Evolutionary conservation across 2,329 filamentous ascomycete species (phyloP).

Genomic region (Rachicladosporium sp.): DNA sequence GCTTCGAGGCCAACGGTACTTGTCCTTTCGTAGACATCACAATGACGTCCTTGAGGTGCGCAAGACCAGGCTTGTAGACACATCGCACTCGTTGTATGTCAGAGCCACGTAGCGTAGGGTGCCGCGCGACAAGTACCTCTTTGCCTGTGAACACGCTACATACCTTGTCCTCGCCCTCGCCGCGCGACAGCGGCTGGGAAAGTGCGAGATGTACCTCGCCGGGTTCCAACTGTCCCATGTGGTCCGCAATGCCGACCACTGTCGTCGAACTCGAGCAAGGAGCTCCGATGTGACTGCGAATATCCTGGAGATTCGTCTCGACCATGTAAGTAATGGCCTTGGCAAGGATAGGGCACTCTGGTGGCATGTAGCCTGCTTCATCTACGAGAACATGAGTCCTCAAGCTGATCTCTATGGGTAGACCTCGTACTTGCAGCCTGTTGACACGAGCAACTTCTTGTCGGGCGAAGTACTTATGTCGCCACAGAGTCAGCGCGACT

Average conservation of each 20-base stretch:
- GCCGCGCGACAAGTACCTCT: constrained; percentile 57
- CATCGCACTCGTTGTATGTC: constrained; percentile 55
- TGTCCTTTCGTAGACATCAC: constrained; percentile 58
- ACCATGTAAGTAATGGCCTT: not conserved
- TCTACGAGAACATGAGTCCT: not conserved
- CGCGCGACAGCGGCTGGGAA: constrained; percentile 46
- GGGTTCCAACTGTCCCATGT: constrained; percentile 45
- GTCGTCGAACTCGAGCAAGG: constrained; percentile 39
- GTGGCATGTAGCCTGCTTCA: not conserved
- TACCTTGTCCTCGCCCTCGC: constrained; percentile 36
- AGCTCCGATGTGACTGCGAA: not conserved
- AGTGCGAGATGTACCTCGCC: constrained; percentile 59
- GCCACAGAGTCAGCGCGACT: constrained; percentile 27
- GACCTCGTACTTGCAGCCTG: not conserved
- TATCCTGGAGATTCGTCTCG: not conserved
- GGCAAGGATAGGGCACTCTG: not conserved
- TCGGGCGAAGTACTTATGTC: not conserved
- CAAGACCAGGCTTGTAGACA: constrained; percentile 44
- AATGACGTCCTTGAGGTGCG: constrained; percentile 62
- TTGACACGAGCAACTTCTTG: not conserved
- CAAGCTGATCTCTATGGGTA: not conserved
- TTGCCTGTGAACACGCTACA: constrained; percentile 27
- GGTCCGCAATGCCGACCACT: constrained; percentile 57
- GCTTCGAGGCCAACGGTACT: constrained; percentile 51
- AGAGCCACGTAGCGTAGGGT: constrained; percentile 55